Base-by-base conservation (phyloP, 2,329 filamentous ascomycete species). In the Ambrosiella xylebori region DNA sequence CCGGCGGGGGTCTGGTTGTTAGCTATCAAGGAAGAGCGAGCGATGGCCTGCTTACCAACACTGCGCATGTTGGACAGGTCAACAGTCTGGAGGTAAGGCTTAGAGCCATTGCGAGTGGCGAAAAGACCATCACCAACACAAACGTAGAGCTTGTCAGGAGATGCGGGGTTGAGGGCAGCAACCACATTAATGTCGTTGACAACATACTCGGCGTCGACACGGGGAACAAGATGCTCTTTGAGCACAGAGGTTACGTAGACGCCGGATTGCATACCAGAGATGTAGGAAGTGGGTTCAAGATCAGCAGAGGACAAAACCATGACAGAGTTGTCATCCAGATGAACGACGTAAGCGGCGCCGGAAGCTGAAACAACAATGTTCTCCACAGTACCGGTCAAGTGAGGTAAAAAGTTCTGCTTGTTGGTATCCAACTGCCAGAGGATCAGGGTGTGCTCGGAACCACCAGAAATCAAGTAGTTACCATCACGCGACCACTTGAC, bases 381-480 rank as follows among this genome's bases (percentile, higher is more conserved):
- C 67, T 93, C 85, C 40, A 98, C 86, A 35, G 83, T 81, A 5
- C 88, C 86, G 27, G 86, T 85, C 59, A 98, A 76, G 76, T 97
- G 89, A n/a, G 93, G 93, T 36, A 98, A 73, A 66, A 84, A 88
- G 66, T 93, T 85, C 65, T 81, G 82, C 67, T 84, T 84, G 62
- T 83, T 83, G 0, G 91, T 96, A 63, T 94, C 87, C 59, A 96
- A 75, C 70, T 98, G 93, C 90, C 90, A 97, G 38, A 96, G 74
- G 7, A 95, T 87, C 47, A 98, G 75, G 17, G 88, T 86, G 7
- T 88, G 90, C 70, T 98, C 93, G 19, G 82, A 81, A 38, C 93
- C 93, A 66, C 93, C 93, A 59, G 93, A 97, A 56, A 98, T 84
- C 60, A 98, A 72, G 68, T 98, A 98, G 67, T 95, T 89, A 88